These are phyloP conservation scores for Bipolaris cookei DNA, from an alignment of 2,329 filamentous ascomycete genomes.

Conservation along the genomic window DNA sequence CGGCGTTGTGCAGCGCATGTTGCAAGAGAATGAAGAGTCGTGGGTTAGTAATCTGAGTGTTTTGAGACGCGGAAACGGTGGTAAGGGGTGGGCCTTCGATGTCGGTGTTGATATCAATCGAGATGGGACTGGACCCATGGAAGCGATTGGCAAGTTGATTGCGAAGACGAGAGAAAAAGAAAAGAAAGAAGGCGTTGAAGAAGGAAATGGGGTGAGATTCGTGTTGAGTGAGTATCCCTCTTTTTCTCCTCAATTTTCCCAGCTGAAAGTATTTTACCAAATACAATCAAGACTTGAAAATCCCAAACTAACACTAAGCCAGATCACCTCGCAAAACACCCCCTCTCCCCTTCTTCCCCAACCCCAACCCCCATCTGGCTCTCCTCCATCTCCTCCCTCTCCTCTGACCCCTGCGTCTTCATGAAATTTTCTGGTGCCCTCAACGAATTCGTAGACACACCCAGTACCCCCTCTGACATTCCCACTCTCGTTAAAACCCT, in stretches of 20 bases:
- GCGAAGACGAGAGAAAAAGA: slow-evolving; percentile 51
- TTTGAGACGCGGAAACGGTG: slow-evolving; percentile 60
- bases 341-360: slow-evolving; percentile 62
- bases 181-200: slow-evolving; percentile 59
- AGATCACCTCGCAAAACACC: slow-evolving; percentile 92
- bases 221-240: slow-evolving; percentile 68
- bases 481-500: slow-evolving; percentile 29
- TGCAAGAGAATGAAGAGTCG: slow-evolving; percentile 53
- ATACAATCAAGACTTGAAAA: no score
- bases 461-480: slow-evolving; percentile 28
- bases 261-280: background rate
- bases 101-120: slow-evolving; percentile 80
- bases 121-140: slow-evolving; percentile 69
- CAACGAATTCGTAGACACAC: slow-evolving; percentile 68
- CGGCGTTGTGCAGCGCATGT: slow-evolving; percentile 52
- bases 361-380: slow-evolving; percentile 69
- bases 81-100: slow-evolving; percentile 73
- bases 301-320: background rate
- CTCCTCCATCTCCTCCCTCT: slow-evolving; percentile 69
- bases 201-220: slow-evolving; percentile 63
- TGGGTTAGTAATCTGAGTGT: slow-evolving; percentile 3
- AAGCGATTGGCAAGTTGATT: slow-evolving; percentile 47
- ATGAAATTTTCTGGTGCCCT: slow-evolving; percentile 93
- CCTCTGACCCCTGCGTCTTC: slow-evolving; percentile 70
- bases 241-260: background rate